Base-by-base conservation (phyloP, 345 rosid species). In the Lenwebbia sp. region DNA sequence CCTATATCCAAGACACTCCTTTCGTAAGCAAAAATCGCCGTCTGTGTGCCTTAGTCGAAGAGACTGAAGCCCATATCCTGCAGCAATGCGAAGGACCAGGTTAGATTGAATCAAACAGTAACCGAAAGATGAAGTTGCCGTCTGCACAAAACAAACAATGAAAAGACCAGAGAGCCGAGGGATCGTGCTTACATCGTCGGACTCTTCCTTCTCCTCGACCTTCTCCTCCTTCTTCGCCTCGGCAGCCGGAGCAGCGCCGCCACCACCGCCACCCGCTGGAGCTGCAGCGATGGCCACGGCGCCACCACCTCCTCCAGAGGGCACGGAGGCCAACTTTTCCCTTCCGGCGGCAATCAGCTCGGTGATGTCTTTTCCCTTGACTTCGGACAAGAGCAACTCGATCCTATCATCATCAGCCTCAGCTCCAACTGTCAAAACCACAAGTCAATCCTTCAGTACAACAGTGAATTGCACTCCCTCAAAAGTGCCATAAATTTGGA, bases 271-370 rank as follows among this genome's bases (percentile, higher is more conserved):
- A 1, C 90, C 90, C 5, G 89, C 93, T 40, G 91, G 75, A 19
- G 91, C 90, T 49, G 93, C 82, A 17, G 92, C 89, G 19, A 91
- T 84, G 3, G 86, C 91, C 55, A 87, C 93, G 82, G 88, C 95
- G 41, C 85, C 94, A 83, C 88, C 96, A 87, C 92, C 91, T 37
- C 96, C 96, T 33, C 95, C 96, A 1, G 89, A 86, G 5, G 98
- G 98, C 0, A 95, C 96, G 0, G 96, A 93, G 83, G 98, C 96
- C 84, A 95, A 83, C 91, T 96, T 96, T 91, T 95, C 98, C 92
- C 96, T 89, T 23, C 99, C 99, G 4, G 95, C 85, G 15, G 96
- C 99, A 92, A 96, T 90, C 41, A 96, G 87, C 87, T 96, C 99
- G 0, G 96, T 89, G 82, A 94, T 83, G 54, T 96, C 99, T 86